These are phyloP conservation scores for Schizophyllum amplum DNA, from an alignment of 1,284 basidiomycete species.

Conservation along the genomic window DNA sequence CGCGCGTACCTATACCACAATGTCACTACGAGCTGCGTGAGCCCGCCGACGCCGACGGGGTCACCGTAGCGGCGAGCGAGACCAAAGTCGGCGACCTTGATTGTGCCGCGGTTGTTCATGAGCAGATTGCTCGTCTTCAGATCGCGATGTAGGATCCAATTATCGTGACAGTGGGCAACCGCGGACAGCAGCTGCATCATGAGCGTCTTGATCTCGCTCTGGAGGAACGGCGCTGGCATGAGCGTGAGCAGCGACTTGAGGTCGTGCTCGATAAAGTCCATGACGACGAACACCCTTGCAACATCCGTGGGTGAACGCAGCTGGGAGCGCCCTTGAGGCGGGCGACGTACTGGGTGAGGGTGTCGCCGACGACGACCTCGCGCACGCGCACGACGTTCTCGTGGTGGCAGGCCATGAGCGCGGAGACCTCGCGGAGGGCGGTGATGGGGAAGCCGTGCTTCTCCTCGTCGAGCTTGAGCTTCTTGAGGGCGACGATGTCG, in stretches of 20 bases:
- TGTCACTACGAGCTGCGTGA: constrained; percentile 97
- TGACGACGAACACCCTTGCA: constrained; percentile 91
- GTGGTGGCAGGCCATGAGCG: constrained; percentile 87
- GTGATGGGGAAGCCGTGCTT: constrained; percentile 99
- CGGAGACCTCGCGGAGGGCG: constrained; percentile 89
- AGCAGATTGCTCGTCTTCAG: constrained; percentile 96
- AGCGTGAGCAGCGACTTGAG: constrained; percentile 90
- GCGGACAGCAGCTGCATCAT: constrained; percentile 93
- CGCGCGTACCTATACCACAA: constrained; percentile 93
- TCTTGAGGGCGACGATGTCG: constrained; percentile 95
- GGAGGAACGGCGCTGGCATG: constrained; percentile 93
- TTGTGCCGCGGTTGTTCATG: constrained; percentile 97
- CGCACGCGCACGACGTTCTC: constrained; percentile 93
- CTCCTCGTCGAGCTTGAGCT: constrained; percentile 96
- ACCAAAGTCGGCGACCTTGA: constrained; percentile 99
- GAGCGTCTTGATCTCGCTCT: constrained; percentile 97
- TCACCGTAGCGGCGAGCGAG: constrained; percentile 96
- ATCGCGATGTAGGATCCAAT: constrained; percentile 98
- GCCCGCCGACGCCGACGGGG: constrained; percentile 83
- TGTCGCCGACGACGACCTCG: constrained; percentile 99
- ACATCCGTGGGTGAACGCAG: constrained; percentile 11
- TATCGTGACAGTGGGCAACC: constrained; percentile 84
- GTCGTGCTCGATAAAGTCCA: constrained; percentile 99
- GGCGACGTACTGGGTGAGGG: constrained; percentile 87
- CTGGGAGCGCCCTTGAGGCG: constrained; percentile 5